A percentile compares a stretch with the other conserved stretches of the same genome.
Evolutionary conservation across 495 filamentous ascomycete genomes (phyloP).

Genomic region (Gamarada debralockiae): DNA sequence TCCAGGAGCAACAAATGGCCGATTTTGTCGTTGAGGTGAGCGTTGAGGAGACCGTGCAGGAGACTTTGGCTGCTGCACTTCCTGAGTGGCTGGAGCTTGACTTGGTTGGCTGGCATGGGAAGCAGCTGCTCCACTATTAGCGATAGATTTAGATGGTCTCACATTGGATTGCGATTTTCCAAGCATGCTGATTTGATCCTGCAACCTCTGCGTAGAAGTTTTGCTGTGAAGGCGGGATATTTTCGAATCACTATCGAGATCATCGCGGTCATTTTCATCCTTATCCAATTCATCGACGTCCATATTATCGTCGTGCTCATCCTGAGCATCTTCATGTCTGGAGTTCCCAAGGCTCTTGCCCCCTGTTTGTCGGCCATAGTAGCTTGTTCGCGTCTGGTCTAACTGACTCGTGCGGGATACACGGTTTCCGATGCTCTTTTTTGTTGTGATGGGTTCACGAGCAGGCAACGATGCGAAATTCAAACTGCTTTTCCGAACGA

Average conservation of each 20-base stretch:
- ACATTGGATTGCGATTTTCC: conserved; percentile 66
- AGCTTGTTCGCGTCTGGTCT: conserved; percentile 62
- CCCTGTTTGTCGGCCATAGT: conserved; percentile 60
- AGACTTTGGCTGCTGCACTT: conserved; percentile 6
- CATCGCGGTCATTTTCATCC: conserved; percentile 28
- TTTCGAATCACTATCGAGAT: conserved; percentile 21
- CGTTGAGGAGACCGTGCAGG: conserved; percentile 5
- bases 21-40: conserved; percentile 17
- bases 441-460: conserved; percentile 77
- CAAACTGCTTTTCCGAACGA: conserved; percentile 85
- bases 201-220: conserved; percentile 83
- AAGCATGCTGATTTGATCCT: conserved; percentile 91
- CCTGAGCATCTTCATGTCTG: conserved; percentile 35
- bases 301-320: conserved; percentile 49
- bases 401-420: conserved; percentile 75
- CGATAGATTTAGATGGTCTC: conserved; percentile 67
- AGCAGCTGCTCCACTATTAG: conserved; percentile 36
- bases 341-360: conserved; percentile 42
- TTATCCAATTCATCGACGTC: conserved; percentile 54
- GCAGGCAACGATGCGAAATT: conserved; percentile 90
- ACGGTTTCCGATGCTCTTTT: conserved; percentile 72
- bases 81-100: neutral
- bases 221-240: conserved; percentile 68
- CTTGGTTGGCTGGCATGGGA: conserved; percentile 6
- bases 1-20: conserved; percentile 40